Conservation (phyloP, 805 yeast species). For the Wickerhamiella brachini region DNA sequence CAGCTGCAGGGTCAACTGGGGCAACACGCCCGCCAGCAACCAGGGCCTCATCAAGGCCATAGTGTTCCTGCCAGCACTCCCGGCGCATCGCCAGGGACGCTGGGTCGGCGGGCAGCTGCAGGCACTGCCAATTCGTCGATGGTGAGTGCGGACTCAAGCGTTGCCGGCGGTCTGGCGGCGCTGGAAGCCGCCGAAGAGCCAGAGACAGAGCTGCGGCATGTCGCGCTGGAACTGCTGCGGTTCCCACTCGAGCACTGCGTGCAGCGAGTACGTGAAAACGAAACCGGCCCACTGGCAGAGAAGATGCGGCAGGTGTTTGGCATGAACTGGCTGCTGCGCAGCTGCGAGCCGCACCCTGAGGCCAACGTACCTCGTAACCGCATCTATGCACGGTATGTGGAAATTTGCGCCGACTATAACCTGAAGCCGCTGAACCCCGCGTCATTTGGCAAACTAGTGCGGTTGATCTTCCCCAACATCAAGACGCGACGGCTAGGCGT, state of each 20-base stretch:
- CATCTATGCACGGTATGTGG: slow-evolving; percentile 53
- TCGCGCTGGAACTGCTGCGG: slow-evolving; percentile 8
- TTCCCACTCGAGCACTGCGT: slow-evolving; percentile 10
- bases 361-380: slow-evolving; percentile 52
- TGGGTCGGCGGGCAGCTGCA: background rate
- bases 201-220: slow-evolving; percentile 8
- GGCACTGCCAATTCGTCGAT: background rate
- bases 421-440: slow-evolving; percentile 59
- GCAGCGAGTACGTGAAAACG: slow-evolving; percentile 9
- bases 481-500: slow-evolving; percentile 70
- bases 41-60: too few relatives aligned
- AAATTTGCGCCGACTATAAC: slow-evolving; percentile 39
- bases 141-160: background rate
- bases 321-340: slow-evolving; percentile 61
- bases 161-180: background rate
- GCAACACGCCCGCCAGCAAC: too few relatives aligned
- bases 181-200: background rate
- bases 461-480: slow-evolving; percentile 48
- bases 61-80: background rate
- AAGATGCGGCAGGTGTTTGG: slow-evolving; percentile 53
- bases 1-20: too few relatives aligned
- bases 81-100: background rate
- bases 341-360: slow-evolving; percentile 37
- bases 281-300: slow-evolving; percentile 17
- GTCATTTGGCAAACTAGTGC: slow-evolving; percentile 61